Base-by-base conservation (phyloP, 192 early-diverging fungal species). In the Phycomyces nitens region DNA sequence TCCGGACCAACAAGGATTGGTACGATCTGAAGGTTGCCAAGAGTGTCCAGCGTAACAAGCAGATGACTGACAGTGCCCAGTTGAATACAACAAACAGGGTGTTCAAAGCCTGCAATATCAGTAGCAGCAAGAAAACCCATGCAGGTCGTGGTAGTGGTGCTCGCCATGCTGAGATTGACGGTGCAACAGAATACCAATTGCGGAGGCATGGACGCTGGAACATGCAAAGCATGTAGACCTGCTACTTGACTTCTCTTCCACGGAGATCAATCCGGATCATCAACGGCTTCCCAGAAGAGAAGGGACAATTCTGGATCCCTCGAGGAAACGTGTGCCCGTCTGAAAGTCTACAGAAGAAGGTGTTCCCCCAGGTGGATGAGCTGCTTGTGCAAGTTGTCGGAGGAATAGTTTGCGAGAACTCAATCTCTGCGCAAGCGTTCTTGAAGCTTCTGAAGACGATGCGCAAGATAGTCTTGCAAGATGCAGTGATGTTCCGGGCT, bases 121-220 rank as follows among this genome's bases (percentile, higher is more conserved):
- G 27, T 10, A 55, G 53, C 16, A 27, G 1, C 22, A 55, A 55
- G 24, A 55, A 55, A 15, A 15, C 53, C 8, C 53, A 34, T 27
- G 2, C 53, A 16, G 53, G 53, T 27, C 6, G 53, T 16, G 24
- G 24, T 5, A 8, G 11, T 34, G 22, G 53, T 0, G 53, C 27
- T 0, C 3, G 53, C 0, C 10, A 55, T 9, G 55, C 38, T 20
- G 55, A 57, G 11, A 57, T 57, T 29, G 12, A 27, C n/a, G 55
- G 55, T 40, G n/a, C 40, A 21, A 39, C 38, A 0, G n/a, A 57
- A 21, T 27, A 57, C 18, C 38, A 57, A 18, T 21, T 41, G 0
- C n/a, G 55, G 21, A 57, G 38, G 39, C n/a, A 21, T 10, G n/a
- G 55, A 34, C 26, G 38, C 34, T 57, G 34, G 55, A 41, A 57